A percentile compares a stretch with the other conserved stretches of the same genome.
phyloP scores from a whole-genome alignment of 352 stramenopile genomes.

The Phytophthora colocasiae region DNA sequence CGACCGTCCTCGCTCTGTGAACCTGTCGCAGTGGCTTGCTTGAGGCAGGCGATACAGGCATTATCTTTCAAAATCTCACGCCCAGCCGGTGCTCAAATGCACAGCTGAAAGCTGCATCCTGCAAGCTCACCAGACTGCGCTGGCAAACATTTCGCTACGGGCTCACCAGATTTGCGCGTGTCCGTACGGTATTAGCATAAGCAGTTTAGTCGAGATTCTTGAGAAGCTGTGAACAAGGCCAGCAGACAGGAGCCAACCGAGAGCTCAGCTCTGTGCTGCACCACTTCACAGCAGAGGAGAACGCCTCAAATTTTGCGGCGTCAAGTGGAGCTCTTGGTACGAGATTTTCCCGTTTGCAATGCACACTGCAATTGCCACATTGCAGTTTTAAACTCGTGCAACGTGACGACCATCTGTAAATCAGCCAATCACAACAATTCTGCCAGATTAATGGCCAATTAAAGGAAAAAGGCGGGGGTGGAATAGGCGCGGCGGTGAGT shows the following conservation, averaged over 20 bases:
- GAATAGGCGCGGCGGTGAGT: constrained; percentile 30
- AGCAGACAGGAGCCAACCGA: constrained; percentile 2
- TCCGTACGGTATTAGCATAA: neutral
- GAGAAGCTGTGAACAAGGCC: neutral
- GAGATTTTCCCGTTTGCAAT: constrained; percentile 28
- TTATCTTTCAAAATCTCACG: constrained; percentile 17
- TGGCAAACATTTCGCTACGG: constrained; percentile 16
- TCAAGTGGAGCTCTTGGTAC: constrained; percentile 25
- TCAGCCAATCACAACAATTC: constrained; percentile 19
- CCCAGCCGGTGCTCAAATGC: constrained; percentile 4
- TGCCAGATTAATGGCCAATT: too few species aligned
- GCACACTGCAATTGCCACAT: constrained; percentile 24
- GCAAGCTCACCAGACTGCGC: constrained; percentile 5
- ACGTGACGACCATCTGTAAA: constrained; percentile 8
- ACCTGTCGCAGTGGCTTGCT: neutral
- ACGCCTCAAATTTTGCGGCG: constrained; percentile 23
- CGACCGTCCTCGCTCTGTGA: constrained; percentile 21
- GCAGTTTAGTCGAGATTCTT: constrained; percentile 3
- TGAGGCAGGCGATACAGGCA: neutral
- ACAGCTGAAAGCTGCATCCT: constrained; percentile 7
- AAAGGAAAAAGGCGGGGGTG: constrained; percentile 25
- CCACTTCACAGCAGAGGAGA: constrained; percentile 14
- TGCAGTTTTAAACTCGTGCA: constrained; percentile 10
- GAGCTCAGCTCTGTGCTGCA: neutral
- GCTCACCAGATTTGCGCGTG: constrained; percentile 16